Evolutionary conservation across 78 protist genomes (phyloP).

Genomic region (Guillardia theta): DNA sequence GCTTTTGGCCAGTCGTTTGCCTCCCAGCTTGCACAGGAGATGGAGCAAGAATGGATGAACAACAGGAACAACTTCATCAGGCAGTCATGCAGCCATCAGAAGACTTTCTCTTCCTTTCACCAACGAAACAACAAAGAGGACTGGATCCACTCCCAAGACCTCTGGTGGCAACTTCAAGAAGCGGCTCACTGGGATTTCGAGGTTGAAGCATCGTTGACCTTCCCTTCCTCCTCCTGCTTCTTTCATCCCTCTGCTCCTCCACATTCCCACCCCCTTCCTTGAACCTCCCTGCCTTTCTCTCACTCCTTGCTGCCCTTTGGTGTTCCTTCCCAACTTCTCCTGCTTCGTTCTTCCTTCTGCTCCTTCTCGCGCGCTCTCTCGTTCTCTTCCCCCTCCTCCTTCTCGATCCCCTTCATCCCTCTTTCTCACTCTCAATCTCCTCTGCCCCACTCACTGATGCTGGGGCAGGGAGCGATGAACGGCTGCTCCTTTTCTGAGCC

Average conservation of each 20-base stretch:
- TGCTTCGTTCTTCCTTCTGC: neutral
- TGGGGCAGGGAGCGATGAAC: no score
- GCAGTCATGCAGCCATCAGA: neutral
- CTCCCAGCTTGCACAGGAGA: no score
- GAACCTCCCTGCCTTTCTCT: neutral
- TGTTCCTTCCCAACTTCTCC: neutral
- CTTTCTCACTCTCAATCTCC: neutral
- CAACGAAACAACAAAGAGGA: no score
- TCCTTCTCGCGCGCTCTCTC: neutral
- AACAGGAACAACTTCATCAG: no score
- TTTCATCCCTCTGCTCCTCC: neutral
- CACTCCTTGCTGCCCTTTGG: neutral
- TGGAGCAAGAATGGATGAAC: no score
- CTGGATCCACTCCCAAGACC: no score
- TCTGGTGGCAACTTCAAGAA: no score
- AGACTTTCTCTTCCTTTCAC: neutral
- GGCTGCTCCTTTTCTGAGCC: neutral
- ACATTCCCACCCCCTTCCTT: neutral
- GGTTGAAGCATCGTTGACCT: no score
- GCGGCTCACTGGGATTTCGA: no score
- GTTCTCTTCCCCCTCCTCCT: neutral
- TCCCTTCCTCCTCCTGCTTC: neutral
- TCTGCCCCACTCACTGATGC: neutral
- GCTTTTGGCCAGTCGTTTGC: no score
- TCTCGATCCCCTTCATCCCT: neutral